These are phyloP conservation scores for Globisporangium okanoganense DNA, from an alignment of 352 stramenopile genomes.

Conservation along the genomic window DNA sequence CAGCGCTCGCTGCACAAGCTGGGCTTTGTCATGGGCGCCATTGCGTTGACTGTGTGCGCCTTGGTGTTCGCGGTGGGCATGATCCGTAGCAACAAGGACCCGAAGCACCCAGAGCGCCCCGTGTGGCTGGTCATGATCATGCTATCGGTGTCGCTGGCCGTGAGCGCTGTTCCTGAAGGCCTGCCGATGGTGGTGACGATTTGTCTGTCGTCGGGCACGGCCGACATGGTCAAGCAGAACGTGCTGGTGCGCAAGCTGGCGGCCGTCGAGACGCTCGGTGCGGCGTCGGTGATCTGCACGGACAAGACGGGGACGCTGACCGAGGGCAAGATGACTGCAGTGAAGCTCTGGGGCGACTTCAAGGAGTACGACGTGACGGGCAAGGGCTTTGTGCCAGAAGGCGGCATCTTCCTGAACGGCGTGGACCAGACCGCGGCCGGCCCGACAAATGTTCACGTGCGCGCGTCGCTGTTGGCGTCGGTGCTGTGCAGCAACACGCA, in stretches of 20 bases:
- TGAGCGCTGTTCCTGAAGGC: constrained; percentile 39
- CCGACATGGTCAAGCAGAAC: constrained; percentile 35
- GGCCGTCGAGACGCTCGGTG: constrained; percentile 54
- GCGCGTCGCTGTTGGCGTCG: constrained; percentile 22
- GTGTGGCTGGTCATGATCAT: constrained; percentile 87
- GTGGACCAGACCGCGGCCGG: constrained; percentile 12
- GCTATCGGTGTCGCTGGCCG: constrained; percentile 71
- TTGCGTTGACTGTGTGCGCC: constrained; percentile 67
- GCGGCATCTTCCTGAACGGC: constrained; percentile 17
- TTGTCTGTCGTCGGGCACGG: constrained; percentile 24
- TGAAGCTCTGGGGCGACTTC: constrained; percentile 35
- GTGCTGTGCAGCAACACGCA: constrained; percentile 44
- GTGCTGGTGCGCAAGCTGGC: constrained; percentile 50
- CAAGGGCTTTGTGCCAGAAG: constrained; percentile 23
- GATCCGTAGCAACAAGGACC: constrained; percentile 30
- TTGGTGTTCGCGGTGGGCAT: constrained; percentile 88
- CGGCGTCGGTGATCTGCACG: constrained; percentile 79
- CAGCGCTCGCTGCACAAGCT: constrained; percentile 91
- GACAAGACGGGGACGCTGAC: constrained; percentile 93
- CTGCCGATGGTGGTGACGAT: constrained; percentile 36
- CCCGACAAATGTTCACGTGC: constrained; percentile 19
- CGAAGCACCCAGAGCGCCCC: constrained; percentile 56
- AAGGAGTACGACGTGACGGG: constrained; percentile 30
- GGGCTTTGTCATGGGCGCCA: constrained; percentile 81
- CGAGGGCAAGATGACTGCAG: constrained; percentile 46